Conservation (phyloP, 345 rosid species). For the Melastoma malabathricum region DNA sequence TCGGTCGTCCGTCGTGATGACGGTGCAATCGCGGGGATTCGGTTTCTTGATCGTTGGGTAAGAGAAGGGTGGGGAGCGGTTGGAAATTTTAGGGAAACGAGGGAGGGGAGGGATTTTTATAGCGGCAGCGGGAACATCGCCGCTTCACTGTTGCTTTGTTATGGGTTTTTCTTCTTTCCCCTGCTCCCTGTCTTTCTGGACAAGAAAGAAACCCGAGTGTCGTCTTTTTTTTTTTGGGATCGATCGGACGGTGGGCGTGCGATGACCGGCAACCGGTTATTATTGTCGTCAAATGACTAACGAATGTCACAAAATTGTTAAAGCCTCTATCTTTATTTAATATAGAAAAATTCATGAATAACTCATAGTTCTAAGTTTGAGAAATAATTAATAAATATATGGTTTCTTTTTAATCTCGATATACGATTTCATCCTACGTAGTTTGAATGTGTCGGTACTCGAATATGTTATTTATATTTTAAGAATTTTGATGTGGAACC, state of each 20-base stretch:
- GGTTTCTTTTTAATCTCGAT: too few relatives aligned
- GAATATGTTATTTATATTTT: too few relatives aligned
- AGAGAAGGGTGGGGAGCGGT: neutral
- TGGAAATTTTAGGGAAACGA: neutral
- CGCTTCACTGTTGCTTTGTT: neutral
- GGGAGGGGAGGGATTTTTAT: neutral
- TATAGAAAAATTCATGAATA: too few relatives aligned
- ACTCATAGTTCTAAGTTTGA: too few relatives aligned
- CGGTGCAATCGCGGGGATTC: neutral
- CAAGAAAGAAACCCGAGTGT: slow-evolving; percentile 7
- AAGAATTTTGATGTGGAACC: too few relatives aligned
- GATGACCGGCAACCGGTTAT: neutral
- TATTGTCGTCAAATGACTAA: too few relatives aligned
- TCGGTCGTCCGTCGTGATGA: neutral
- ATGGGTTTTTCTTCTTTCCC: neutral
- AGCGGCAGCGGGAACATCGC: neutral
- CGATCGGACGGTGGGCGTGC: neutral
- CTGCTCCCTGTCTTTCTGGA: neutral
- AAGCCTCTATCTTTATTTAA: too few relatives aligned
- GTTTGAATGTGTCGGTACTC: too few relatives aligned
- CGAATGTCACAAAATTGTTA: too few relatives aligned
- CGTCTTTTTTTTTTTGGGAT: too few relatives aligned
- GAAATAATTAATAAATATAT: too few relatives aligned
- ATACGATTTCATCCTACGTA: too few relatives aligned
- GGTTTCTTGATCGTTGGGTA: neutral